These are phyloP conservation scores for Tricholoma bakamatsutake DNA, from an alignment of 768 basidiomycete species.

Conservation along the genomic window DNA sequence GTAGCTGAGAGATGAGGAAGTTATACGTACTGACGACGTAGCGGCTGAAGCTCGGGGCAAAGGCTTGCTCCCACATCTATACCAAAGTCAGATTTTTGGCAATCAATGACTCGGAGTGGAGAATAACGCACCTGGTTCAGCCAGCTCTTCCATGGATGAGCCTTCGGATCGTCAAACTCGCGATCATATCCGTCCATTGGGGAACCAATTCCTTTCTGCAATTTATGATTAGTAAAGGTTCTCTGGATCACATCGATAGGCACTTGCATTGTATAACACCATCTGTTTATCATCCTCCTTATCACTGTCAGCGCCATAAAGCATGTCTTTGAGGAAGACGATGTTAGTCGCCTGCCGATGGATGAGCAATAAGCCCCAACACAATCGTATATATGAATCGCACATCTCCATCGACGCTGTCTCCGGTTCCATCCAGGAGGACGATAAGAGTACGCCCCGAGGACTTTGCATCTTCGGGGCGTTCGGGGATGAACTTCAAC, in stretches of 20 bases:
- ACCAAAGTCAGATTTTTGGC: too few species aligned
- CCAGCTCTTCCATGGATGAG: conserved; percentile 3
- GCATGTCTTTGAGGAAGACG: conserved; percentile 1
- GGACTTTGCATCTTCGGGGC: neutral
- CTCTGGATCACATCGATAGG: neutral
- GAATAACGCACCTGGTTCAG: neutral
- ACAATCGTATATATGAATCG: neutral
- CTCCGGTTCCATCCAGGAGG: conserved; percentile 3
- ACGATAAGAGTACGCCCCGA: conserved; percentile 4
- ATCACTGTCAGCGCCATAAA: neutral
- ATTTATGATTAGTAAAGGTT: neutral
- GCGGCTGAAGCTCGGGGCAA: neutral
- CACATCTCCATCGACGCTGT: conserved; percentile 2
- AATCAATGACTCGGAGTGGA: neutral
- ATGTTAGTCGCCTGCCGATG: neutral
- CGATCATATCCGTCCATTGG: conserved; percentile 1
- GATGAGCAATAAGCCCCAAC: neutral
- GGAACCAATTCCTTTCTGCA: conserved; percentile 1
- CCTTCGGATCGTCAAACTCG: neutral
- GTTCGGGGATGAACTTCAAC: conserved; percentile 2
- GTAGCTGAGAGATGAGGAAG: neutral
- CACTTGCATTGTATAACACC: neutral
- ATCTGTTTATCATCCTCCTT: conserved; percentile 2
- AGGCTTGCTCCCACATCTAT: conserved; percentile 3
- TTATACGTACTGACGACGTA: conserved; percentile 1